Percentiles rank a stretch among this genome's conserved stretches.
Conservation (phyloP, 768 basidiomycete genomes). For the Xerocomellus intermedius region DNA sequence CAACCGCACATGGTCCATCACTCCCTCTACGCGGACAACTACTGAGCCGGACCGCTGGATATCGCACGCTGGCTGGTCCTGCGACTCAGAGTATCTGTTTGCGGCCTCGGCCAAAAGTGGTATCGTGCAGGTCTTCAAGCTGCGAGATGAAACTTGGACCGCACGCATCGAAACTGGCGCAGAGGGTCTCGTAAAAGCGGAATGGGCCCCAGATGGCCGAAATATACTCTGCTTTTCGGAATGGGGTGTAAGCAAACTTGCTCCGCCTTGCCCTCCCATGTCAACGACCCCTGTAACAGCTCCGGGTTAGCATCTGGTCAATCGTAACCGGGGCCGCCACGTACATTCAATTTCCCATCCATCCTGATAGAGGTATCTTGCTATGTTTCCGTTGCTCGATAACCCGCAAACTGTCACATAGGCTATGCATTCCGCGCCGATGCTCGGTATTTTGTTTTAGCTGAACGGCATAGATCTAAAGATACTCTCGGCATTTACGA, state of each 20-base stretch:
- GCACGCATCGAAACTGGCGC: slow-evolving; percentile 77
- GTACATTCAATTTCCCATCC: slow-evolving; percentile 83
- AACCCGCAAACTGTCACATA: slow-evolving; percentile 27
- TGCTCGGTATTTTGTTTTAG: slow-evolving; percentile 80
- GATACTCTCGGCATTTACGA: slow-evolving; percentile 89
- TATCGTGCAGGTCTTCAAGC: slow-evolving; percentile 72
- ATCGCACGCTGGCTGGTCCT: slow-evolving; percentile 81
- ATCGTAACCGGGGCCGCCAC: slow-evolving; percentile 70
- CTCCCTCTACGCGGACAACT: slow-evolving; percentile 47
- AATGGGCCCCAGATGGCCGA: slow-evolving; percentile 88
- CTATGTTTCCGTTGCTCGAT: background rate
- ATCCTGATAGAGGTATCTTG: slow-evolving; percentile 68
- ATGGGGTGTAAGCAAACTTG: slow-evolving; percentile 72
- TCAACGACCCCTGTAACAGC: slow-evolving; percentile 41
- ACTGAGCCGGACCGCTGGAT: slow-evolving; percentile 45
- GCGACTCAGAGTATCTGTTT: slow-evolving; percentile 83
- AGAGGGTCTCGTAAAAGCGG: slow-evolving; percentile 82
- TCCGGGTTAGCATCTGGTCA: slow-evolving; percentile 86
- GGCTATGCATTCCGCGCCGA: slow-evolving; percentile 79
- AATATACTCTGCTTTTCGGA: slow-evolving; percentile 88
- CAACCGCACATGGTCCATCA: slow-evolving; percentile 73
- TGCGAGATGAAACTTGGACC: slow-evolving; percentile 76
- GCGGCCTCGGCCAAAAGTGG: slow-evolving; percentile 74
- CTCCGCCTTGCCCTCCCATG: background rate
- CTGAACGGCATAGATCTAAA: slow-evolving; percentile 87